A percentile compares a stretch with the other conserved stretches of the same genome.
Conservation (phyloP, 345 rosid species). For the Erucastrum elatum region DNA sequence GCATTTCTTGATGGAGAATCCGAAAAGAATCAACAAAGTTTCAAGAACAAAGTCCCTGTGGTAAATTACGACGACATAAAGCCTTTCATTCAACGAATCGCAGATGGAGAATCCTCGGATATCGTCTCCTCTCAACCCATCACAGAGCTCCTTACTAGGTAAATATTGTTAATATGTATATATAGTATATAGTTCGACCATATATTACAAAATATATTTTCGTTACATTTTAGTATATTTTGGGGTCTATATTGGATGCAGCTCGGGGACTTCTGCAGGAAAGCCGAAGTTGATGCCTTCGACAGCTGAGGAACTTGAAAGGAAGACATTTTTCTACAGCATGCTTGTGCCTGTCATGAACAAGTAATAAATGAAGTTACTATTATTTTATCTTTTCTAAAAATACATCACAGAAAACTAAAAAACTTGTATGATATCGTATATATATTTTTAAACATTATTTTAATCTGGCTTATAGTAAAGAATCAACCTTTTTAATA, state of each 20-base stretch:
- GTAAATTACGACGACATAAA: conserved; percentile 83
- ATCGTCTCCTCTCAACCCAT: conserved; percentile 76
- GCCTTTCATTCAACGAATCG: conserved; percentile 67
- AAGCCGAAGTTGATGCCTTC: conserved; percentile 95
- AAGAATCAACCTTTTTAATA: neutral
- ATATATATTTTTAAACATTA: neutral
- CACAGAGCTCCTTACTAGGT: conserved; percentile 92
- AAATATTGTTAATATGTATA: neutral
- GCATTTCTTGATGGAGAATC: conserved; percentile 50
- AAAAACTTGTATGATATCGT: neutral
- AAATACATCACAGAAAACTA: neutral
- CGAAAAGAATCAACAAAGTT: conserved; percentile 46
- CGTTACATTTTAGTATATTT: conserved; percentile 2
- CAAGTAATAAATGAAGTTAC: conserved; percentile 49
- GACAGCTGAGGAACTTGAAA: conserved; percentile 81
- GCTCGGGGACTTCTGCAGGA: conserved; percentile 97
- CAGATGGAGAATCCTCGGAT: conserved; percentile 67
- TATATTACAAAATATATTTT: neutral
- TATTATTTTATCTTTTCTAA: neutral
- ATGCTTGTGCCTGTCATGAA: conserved; percentile 90
- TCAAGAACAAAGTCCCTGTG: conserved; percentile 72
- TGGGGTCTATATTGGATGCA: conserved; percentile 41
- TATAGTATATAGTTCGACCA: neutral
- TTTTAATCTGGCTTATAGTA: neutral
- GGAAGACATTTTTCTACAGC: conserved; percentile 90